Base-by-base conservation (phyloP, 306 rosid genomes). In the Medicago arabica region DNA sequence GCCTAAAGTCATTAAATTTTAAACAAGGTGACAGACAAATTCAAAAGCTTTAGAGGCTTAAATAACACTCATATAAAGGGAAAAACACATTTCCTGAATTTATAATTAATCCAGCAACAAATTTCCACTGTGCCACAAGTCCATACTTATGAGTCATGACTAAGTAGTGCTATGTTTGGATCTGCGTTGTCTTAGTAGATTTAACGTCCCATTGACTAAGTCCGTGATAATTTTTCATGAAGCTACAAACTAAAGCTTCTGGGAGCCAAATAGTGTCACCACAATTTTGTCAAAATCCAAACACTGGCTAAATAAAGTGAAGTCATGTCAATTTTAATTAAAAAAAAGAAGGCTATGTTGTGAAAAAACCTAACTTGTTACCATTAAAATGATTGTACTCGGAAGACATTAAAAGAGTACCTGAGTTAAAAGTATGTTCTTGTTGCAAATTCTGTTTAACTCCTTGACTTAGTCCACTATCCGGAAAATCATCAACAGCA, bases 401-500 rank as follows among this genome's bases (percentile, higher is more conserved):
- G 1, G 60, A 74, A 77, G 78, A 71, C 65, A 38, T 84, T 49
- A 61, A 66, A 81, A 59, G 39, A 66, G 75, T 68, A 49, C 53
- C 80, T 7, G 82, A 62, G 67, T 78, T 86, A 69, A 75, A 62
- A 69, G n/a, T 62, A 61, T 16, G 77, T 69, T 21, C 46, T 62
- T 61, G 46, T 70, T 62, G 81, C 43, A 51, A 53, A 7, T 8
- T 40, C 7, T 63, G 81, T 74, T 62, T 81, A 43, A 63, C 34
- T 62, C 80, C 78, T 1, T 67, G 75, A 47, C 55, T 80, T 16
- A 23, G 31, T 77, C 83, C 83, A 19, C 57, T 54, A 19, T 88
- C 93, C 11, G 84, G 74, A 87, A 92, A 95, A 34, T 92, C 97
- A 0, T 91, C 78, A 59, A 63, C 91, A 12, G 96, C 97, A 85